Conservation (phyloP, 129 eudicot species). For the Kitagawia praeruptora region DNA sequence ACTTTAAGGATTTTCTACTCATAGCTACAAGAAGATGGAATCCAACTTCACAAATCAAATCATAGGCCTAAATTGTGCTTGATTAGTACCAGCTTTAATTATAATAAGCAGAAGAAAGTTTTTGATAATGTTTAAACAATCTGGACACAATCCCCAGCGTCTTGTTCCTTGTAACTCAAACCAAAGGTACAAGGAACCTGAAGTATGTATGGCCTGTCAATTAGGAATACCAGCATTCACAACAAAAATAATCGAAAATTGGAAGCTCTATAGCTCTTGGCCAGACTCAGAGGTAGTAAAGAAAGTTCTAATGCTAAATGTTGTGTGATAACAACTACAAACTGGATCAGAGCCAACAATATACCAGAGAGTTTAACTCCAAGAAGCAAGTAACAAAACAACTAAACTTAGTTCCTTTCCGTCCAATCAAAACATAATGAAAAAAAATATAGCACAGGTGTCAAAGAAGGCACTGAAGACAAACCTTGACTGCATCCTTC, state of each 20-base stretch:
- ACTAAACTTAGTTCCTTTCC: neutral
- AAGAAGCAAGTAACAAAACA: neutral
- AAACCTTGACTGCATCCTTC: constrained; percentile 55
- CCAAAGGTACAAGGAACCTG: neutral
- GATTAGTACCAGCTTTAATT: neutral
- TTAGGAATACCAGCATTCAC: neutral
- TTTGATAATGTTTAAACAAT: neutral
- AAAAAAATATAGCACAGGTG: neutral
- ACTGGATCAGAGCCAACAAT: neutral
- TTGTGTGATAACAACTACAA: neutral
- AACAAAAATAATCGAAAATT: neutral
- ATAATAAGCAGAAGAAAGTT: neutral
- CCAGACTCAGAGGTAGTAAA: neutral
- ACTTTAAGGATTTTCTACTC: neutral
- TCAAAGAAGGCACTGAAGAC: constrained; percentile 11
- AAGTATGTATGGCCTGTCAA: neutral
- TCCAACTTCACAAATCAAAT: neutral
- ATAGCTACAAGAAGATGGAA: neutral
- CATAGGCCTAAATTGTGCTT: neutral
- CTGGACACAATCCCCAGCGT: neutral
- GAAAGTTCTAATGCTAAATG: neutral
- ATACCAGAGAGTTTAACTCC: neutral
- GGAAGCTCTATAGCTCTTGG: neutral
- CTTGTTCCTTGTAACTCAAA: neutral
- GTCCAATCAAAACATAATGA: neutral